Evolutionary conservation across 176 grass and related monocot genomes (phyloP), one percentile per base, ranked within the genome.

Genomic region (Oryza glaberrima): DNA sequence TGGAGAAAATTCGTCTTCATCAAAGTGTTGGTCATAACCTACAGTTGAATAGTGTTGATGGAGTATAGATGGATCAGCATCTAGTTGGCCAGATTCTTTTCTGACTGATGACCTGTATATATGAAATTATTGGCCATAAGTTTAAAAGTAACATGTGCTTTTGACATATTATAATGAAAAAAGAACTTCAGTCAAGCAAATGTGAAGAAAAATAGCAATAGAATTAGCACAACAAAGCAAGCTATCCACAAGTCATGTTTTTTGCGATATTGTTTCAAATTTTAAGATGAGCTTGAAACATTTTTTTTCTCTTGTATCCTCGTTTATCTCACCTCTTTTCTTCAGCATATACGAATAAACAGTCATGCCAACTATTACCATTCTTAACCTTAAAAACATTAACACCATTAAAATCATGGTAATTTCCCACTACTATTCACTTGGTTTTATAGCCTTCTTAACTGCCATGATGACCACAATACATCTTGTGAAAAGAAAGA

Each of bases 21-120:
- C 87, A 82, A 81, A 82, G 47, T 83, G 81, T 78, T 83, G 78
- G 26, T 89, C 73, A 76, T 11, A 54, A 83, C 85, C 78, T 80
- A 75, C 79, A 30, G 83, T 87, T 68, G 83, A 77, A 85, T 82
- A 78, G 43, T 88, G 71, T 77, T 81, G 71, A 78, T 67, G 81
- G 70, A 88, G 56, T 81, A 47, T 78, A 76, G 83, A 87, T 87
- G 85, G 81, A 69, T 90, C 83, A n/a, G 44, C 72, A 30, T 81
- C 81, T 60, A 88, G 82, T 34, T 81, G 85, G 13, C 48, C 78
- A 20, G 80, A 86, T 78, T 77, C 80, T 78, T 82, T 79, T 78
- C 88, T 84, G 38, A 66, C 43, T 76, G 81, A 90, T 47, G 86
- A 90, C 89, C 96, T 99, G 81, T 34, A 36, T 12, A 66, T 76